Conservation (phyloP, 108 stramenopile species). For the Cyclostephanos invisitatus region DNA sequence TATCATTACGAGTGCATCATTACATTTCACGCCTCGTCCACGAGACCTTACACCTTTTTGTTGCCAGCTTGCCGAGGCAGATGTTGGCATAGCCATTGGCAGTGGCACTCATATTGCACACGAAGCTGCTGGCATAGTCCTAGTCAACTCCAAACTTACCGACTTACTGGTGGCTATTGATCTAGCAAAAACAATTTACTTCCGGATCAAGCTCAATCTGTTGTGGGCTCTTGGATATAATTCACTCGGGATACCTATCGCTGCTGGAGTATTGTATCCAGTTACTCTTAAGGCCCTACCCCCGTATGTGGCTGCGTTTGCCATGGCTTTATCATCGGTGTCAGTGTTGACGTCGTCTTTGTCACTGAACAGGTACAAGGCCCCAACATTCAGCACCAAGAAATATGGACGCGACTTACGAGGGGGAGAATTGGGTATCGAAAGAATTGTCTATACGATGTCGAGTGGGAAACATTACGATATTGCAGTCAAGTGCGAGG, state of each 20-base stretch:
- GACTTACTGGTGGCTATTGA: slow-evolving; percentile 81
- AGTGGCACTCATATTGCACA: slow-evolving; percentile 87
- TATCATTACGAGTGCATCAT: background rate
- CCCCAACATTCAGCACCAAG: slow-evolving; percentile 47
- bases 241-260: slow-evolving; percentile 80
- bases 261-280: slow-evolving; percentile 86
- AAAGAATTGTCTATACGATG: slow-evolving; percentile 32
- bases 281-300: slow-evolving; percentile 58
- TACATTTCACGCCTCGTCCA: slow-evolving; percentile 40
- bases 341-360: slow-evolving; percentile 62
- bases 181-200: slow-evolving; percentile 64
- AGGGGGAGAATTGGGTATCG: slow-evolving; percentile 47
- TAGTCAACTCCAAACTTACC: slow-evolving; percentile 70
- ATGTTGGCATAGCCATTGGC: slow-evolving; percentile 90
- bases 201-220: slow-evolving; percentile 83
- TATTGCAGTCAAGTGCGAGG: slow-evolving; percentile 40
- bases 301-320: slow-evolving; percentile 75
- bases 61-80: slow-evolving; percentile 69
- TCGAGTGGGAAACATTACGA: slow-evolving; percentile 21
- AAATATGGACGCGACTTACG: slow-evolving; percentile 49
- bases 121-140: slow-evolving; percentile 86
- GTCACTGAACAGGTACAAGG: slow-evolving; percentile 46
- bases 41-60: background rate
- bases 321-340: slow-evolving; percentile 77
- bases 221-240: slow-evolving; percentile 88